These are phyloP conservation scores for Gossypium lobatum DNA, from an alignment of 441 rosid genomes.

Conservation along the genomic window DNA sequence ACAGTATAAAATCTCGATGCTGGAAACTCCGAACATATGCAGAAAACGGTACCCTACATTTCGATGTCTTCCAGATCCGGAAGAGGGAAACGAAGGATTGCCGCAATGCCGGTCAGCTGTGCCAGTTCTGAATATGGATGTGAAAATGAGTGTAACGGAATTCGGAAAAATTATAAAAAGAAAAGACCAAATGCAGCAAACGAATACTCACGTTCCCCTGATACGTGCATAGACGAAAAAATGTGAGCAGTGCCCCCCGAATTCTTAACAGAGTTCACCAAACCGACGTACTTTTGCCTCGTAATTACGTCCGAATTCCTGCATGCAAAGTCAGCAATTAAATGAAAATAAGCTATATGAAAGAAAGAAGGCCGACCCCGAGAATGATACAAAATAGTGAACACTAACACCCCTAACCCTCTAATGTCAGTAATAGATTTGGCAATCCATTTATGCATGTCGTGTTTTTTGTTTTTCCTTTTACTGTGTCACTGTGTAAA, in stretches of 20 bases:
- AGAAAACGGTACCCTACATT: conserved; percentile 34
- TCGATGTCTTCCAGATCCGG: conserved; percentile 95
- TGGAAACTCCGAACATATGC: background rate
- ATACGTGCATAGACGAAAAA: conserved; percentile 90
- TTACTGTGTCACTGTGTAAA: background rate
- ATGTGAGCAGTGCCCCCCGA: conserved; percentile 75
- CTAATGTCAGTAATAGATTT: no score
- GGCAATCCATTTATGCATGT: background rate
- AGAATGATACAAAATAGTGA: background rate
- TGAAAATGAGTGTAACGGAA: background rate
- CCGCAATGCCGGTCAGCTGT: conserved; percentile 84
- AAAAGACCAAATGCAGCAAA: background rate
- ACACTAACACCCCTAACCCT: background rate
- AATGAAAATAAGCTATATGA: background rate
- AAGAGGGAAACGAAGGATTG: conserved; percentile 85
- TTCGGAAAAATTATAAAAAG: background rate
- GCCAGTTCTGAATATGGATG: conserved; percentile 49
- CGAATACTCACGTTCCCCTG: conserved; percentile 80
- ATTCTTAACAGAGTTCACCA: conserved; percentile 70
- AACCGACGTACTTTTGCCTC: conserved; percentile 59
- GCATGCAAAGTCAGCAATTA: conserved; percentile 16
- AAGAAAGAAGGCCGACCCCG: background rate
- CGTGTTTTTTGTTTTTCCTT: background rate
- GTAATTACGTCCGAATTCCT: conserved; percentile 73
- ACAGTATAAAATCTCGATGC: background rate